Evolutionary conservation across 2,329 filamentous ascomycete genomes (phyloP).

Genomic region (Apiospora marii): DNA sequence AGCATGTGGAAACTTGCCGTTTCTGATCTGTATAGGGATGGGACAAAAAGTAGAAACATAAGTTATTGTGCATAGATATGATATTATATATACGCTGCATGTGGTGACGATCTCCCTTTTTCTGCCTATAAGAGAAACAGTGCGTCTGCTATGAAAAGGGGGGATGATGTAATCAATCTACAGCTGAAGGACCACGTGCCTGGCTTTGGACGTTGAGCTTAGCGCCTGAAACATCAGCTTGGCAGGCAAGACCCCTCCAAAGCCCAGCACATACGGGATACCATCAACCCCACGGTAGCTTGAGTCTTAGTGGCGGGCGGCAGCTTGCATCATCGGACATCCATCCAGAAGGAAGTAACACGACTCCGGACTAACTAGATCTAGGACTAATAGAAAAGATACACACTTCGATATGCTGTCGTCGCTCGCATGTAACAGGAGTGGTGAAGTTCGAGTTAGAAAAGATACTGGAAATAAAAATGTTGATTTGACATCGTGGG

Average conservation of each 20-base stretch:
- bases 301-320: neutral
- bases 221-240: neutral
- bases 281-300: neutral
- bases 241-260: neutral
- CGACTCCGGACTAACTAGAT: neutral
- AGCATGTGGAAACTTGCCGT: too few relatives aligned
- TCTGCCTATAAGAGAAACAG: too few relatives aligned
- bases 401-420: neutral
- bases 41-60: too few relatives aligned
- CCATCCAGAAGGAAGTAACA: neutral
- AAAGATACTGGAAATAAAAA: too few relatives aligned
- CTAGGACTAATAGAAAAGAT: neutral
- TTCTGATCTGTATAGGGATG: too few relatives aligned
- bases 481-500: too few relatives aligned
- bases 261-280: neutral
- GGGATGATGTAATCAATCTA: too few relatives aligned
- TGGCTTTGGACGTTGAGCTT: neutral
- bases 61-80: too few relatives aligned
- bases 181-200: neutral
- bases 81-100: too few relatives aligned
- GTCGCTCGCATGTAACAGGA: neutral
- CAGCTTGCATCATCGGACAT: conserved; percentile 3
- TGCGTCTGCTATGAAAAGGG: too few relatives aligned
- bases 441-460: too few relatives aligned
- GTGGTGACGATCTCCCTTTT: too few relatives aligned